Base-by-base conservation (phyloP, 345 rosid genomes). In the Murraya paniculata region DNA sequence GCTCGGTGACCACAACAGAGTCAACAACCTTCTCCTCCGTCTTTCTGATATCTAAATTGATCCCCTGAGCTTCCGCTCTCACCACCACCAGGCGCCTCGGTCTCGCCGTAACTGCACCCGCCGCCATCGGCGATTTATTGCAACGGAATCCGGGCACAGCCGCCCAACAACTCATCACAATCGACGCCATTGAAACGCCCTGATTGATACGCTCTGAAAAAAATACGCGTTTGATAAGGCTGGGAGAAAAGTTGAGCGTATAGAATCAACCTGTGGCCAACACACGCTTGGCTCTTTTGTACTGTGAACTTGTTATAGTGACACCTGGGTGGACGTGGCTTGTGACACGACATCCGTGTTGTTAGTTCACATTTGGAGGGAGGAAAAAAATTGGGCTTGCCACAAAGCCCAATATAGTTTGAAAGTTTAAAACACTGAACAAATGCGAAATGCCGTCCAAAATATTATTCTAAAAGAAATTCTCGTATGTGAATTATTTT, bases 11-110 rank as follows among this genome's bases (percentile, higher is more conserved):
- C 0, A 88, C 78, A 11, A 92, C 93, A 3, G 98, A 74, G 80
- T 92, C 97, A 71, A 92, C 98, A 7, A 95, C 99, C 68, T 93
- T 95, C 24, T 86, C 96, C 62, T 93, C 99, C n/a, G 67, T 79
- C 91, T 92, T 95, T 79, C 98, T 90, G 74, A 93, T 87, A 57
- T 87, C 92, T 0, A 91, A 93, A 75, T 95, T 95, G 41, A 95
- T 92, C 28, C 86, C 86, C 33, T 80, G 87, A 1, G 79, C 93
- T 84, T 91, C 92, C 41, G 95, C 98, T 82, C 89, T 91, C 81
- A 90, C 96, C 79, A 79, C 84, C 72, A 77, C 84, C 82, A 71
- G 53, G 14, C 87, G 85, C 73, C 90, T 82, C 11, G 81, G 78
- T 71, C 74, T 77, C 76, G 62, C 82, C 21, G 73, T 35, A 24